Percentiles rank a stretch among this genome's conserved stretches.
Conservation (phyloP, 2,329 filamentous ascomycete species). For the Paecilomyces variotii region DNA sequence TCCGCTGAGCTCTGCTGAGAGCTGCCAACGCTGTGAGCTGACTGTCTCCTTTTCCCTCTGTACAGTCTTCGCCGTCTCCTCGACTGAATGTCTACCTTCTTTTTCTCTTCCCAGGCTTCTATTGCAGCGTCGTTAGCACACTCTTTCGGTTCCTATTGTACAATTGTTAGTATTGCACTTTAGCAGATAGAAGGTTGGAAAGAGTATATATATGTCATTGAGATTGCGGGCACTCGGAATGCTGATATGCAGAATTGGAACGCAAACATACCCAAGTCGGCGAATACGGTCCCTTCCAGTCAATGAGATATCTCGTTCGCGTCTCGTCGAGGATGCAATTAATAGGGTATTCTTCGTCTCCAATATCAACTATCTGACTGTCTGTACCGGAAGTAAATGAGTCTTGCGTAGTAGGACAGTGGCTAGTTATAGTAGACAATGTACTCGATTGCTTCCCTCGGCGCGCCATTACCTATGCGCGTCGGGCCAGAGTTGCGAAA, state of each 20-base stretch:
- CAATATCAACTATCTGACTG: constrained; percentile 7
- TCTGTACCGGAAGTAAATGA: constrained; percentile 6
- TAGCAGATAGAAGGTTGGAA: neutral
- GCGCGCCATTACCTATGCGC: constrained; percentile 17
- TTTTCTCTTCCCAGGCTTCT: constrained; percentile 21
- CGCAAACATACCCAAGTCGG: constrained; percentile 30
- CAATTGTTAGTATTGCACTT: neutral
- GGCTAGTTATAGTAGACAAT: constrained; percentile 7
- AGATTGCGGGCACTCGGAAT: neutral
- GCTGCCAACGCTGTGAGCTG: neutral
- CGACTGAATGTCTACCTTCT: constrained; percentile 2
- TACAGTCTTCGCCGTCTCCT: neutral
- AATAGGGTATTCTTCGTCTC: constrained; percentile 26
- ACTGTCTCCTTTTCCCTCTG: neutral
- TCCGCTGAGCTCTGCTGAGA: neutral
- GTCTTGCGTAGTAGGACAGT: constrained; percentile 4
- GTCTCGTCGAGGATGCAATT: constrained; percentile 30
- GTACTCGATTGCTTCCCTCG: constrained; percentile 13
- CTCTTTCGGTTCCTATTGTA: constrained; percentile 25
- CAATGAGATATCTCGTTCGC: constrained; percentile 27
- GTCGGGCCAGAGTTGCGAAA: constrained; percentile 9
- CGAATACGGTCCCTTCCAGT: constrained; percentile 29
- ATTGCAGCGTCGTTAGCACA: constrained; percentile 24
- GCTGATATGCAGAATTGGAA: neutral
- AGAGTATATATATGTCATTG: too few species aligned